Conservation (phyloP, 306 rosid genomes). For the Castanea mollissima region DNA sequence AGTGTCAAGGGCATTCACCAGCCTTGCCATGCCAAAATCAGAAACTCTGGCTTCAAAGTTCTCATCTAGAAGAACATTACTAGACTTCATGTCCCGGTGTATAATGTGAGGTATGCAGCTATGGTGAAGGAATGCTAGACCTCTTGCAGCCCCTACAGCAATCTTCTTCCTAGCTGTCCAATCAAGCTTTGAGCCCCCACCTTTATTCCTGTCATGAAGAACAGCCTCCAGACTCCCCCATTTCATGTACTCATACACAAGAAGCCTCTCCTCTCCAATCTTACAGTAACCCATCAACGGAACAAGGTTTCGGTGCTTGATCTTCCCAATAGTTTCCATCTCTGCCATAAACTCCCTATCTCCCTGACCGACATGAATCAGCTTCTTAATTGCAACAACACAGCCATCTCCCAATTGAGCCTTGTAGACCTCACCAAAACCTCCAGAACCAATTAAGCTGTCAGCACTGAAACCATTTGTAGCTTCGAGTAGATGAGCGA, state of each 20-base stretch:
- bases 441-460: constrained; percentile 79
- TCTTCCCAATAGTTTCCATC: constrained; percentile 86
- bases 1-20: constrained; percentile 74
- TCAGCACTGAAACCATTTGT: constrained; percentile 75
- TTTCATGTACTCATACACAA: constrained; percentile 84
- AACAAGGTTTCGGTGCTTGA: constrained; percentile 76
- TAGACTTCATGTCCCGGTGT: constrained; percentile 85
- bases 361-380: constrained; percentile 73
- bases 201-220: constrained; percentile 57
- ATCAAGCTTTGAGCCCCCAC: constrained; percentile 37
- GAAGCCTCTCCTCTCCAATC: constrained; percentile 82
- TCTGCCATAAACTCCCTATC: constrained; percentile 89
- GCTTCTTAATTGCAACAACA: constrained; percentile 80
- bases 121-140: constrained; percentile 86
- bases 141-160: constrained; percentile 78
- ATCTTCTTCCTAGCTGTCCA: constrained; percentile 74
- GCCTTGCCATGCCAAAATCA: constrained; percentile 86
- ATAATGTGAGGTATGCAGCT: constrained; percentile 82
- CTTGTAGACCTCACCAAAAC: constrained; percentile 83
- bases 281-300: constrained; percentile 76
- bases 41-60: constrained; percentile 79
- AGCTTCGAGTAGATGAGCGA: constrained; percentile 76
- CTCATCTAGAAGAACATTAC: constrained; percentile 82
- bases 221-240: constrained; percentile 80
- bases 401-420: constrained; percentile 69